Evolutionary conservation across 352 stramenopile genomes (phyloP).

Genomic region (Pythium aristosporum): DNA sequence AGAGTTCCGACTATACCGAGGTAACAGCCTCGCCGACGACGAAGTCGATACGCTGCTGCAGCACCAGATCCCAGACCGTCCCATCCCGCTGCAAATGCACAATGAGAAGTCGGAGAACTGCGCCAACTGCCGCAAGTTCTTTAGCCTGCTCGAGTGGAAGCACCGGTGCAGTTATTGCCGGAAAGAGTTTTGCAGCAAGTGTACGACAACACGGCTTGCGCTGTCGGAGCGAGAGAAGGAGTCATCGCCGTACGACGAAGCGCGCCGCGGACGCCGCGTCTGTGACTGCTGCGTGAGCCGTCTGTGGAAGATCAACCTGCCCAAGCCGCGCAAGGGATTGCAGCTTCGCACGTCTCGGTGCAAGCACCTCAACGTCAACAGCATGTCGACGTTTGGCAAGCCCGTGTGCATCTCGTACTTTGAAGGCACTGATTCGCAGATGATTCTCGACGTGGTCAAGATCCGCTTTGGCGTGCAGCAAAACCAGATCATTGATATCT

Average conservation of each 20-base stretch:
- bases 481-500: conserved; percentile 80
- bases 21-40: conserved; percentile 65
- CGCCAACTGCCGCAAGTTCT: conserved; percentile 69
- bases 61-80: conserved; percentile 70
- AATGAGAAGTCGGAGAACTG: conserved; percentile 68
- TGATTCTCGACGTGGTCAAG: conserved; percentile 75
- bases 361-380: conserved; percentile 80
- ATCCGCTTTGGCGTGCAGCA: conserved; percentile 74
- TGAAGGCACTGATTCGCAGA: conserved; percentile 67
- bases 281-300: conserved; percentile 76
- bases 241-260: conserved; percentile 39
- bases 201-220: conserved; percentile 69
- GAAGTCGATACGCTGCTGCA: conserved; percentile 76
- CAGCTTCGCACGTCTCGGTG: conserved; percentile 41
- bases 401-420: conserved; percentile 82
- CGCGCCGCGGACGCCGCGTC: conserved; percentile 58
- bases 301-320: conserved; percentile 81
- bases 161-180: conserved; percentile 81
- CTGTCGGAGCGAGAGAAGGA: conserved; percentile 61
- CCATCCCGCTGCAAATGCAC: conserved; percentile 63
- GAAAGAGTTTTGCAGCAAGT: conserved; percentile 83
- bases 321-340: conserved; percentile 60
- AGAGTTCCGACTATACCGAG: conserved; percentile 77
- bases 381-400: conserved; percentile 73
- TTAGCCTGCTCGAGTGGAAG: conserved; percentile 82